A percentile compares a stretch with the other conserved stretches of the same genome.
These are phyloP conservation scores for Xylaria acuta DNA, from an alignment of 495 filamentous ascomycete species.

Conservation along the genomic window DNA sequence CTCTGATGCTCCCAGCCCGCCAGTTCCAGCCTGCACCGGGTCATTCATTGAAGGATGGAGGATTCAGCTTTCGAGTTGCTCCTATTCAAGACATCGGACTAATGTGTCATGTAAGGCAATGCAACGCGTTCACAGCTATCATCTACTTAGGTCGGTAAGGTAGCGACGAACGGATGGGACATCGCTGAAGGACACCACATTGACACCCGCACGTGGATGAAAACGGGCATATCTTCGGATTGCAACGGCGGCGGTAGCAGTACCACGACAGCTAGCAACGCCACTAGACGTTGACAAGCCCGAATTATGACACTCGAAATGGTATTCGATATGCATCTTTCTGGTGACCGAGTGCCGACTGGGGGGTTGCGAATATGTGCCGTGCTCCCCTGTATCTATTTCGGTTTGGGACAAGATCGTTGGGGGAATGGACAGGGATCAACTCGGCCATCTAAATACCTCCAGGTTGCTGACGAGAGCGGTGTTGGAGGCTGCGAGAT, in stretches of 20 bases:
- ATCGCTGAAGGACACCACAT: conserved; percentile 18
- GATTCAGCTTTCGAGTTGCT: conserved; percentile 21
- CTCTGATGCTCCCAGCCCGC: conserved; percentile 8
- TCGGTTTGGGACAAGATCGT: conserved; percentile 23
- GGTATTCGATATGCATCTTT: not conserved
- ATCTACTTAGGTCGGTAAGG: not conserved
- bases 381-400: conserved; percentile 22
- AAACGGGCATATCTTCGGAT: conserved; percentile 24
- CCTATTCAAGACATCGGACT: conserved; percentile 18
- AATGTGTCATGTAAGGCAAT: conserved; percentile 26
- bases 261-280: conserved; percentile 16
- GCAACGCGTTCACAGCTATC: conserved; percentile 20
- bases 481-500: conserved; percentile 24
- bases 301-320: conserved; percentile 13
- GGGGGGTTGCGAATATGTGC: conserved; percentile 20
- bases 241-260: conserved; percentile 24
- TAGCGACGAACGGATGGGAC: conserved; percentile 18
- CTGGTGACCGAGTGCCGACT: conserved; percentile 27
- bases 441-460: conserved; percentile 17
- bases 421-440: conserved; percentile 16
- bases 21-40: conserved; percentile 5
- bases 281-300: not conserved
- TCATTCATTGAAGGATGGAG: conserved; percentile 15
- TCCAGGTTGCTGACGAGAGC: conserved; percentile 22
- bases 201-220: conserved; percentile 24